phyloP scores from a whole-genome alignment of 2,329 filamentous ascomycete genomes.

The Sporothrix pallida region DNA sequence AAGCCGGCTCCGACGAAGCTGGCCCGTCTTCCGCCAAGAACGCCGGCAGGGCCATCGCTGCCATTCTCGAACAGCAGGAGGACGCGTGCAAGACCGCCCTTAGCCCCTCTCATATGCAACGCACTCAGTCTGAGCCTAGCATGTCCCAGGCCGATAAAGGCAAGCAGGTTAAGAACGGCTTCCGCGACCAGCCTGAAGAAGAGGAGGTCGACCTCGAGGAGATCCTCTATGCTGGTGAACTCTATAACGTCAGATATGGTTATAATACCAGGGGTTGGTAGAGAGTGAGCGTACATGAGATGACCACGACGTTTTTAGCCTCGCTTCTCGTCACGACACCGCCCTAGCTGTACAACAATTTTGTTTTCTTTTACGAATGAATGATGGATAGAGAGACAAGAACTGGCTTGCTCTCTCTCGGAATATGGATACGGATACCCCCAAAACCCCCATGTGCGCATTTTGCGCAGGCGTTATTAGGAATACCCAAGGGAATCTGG shows the following conservation, averaged over 20 bases:
- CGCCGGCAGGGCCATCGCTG: too few relatives aligned
- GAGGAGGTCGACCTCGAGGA: slow-evolving; percentile 29
- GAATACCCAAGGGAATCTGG: neutral
- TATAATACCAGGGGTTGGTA: slow-evolving; percentile 31
- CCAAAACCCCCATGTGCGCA: neutral
- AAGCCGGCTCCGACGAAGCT: neutral
- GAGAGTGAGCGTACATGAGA: too few relatives aligned
- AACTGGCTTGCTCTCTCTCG: neutral
- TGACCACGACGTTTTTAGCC: too few relatives aligned
- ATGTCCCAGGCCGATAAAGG: neutral
- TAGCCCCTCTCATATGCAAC: neutral
- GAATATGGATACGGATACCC: neutral
- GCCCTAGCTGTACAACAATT: neutral
- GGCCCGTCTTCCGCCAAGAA: neutral
- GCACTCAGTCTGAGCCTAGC: slow-evolving; percentile 33
- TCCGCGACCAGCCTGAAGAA: neutral
- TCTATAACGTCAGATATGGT: slow-evolving; percentile 31
- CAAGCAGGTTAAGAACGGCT: too few relatives aligned
- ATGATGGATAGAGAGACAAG: neutral
- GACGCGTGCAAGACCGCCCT: neutral
- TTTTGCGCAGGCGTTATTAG: slow-evolving; percentile 2
- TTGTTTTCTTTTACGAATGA: too few relatives aligned
- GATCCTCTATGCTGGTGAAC: slow-evolving; percentile 27
- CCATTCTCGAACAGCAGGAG: neutral
- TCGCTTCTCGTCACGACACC: neutral